phyloP scores from a whole-genome alignment of 2,329 filamentous ascomycete species.

The Fusarium chlamydosporum region DNA sequence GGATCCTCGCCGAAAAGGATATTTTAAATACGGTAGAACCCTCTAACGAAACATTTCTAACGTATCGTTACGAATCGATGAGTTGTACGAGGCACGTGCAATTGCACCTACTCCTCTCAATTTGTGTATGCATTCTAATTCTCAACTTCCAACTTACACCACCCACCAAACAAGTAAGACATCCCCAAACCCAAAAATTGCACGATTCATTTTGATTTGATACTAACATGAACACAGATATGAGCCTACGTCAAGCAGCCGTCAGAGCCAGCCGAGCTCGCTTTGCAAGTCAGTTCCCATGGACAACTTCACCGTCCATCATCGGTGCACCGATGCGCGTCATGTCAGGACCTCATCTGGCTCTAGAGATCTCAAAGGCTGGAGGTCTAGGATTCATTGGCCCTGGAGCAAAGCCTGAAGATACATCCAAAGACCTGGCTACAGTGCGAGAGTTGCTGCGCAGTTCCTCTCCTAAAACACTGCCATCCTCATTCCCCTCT shows the following conservation, averaged over 20 bases:
- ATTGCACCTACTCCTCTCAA: neutral
- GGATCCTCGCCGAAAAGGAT: conserved; percentile 11
- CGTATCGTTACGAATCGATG: neutral
- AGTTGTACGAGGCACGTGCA: neutral
- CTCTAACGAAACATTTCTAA: no score
- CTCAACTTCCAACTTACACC: neutral
- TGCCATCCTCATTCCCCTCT: conserved; percentile 29
- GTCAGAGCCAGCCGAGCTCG: conserved; percentile 12
- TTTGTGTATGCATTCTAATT: neutral
- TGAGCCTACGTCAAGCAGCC: conserved; percentile 20
- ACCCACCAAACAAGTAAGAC: neutral
- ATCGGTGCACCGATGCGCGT: conserved; percentile 77
- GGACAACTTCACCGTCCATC: conserved; percentile 64
- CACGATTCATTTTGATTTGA: neutral
- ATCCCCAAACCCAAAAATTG: neutral
- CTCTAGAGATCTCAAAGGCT: conserved; percentile 75
- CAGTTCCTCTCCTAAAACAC: conserved; percentile 12
- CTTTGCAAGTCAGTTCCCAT: conserved; percentile 42
- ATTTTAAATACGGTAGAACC: neutral
- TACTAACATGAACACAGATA: neutral
- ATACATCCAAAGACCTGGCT: conserved; percentile 53
- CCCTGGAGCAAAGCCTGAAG: conserved; percentile 55
- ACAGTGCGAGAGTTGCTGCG: conserved; percentile 46
- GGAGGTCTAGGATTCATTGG: conserved; percentile 74
- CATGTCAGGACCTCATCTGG: conserved; percentile 69